Evolutionary conservation across 768 basidiomycete species (phyloP).

Genomic region (Russula vinacea): DNA sequence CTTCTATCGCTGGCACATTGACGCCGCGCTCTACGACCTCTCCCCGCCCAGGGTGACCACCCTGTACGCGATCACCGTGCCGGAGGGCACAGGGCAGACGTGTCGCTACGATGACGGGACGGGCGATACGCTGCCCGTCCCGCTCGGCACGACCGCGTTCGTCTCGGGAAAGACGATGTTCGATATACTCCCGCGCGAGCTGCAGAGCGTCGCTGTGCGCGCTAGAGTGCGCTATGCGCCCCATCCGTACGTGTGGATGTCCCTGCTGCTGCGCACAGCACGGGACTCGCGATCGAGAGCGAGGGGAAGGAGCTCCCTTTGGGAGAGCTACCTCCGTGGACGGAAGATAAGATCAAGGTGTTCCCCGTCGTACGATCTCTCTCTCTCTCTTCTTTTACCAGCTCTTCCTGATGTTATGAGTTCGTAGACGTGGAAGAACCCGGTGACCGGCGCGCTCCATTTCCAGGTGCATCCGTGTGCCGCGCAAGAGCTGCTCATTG

Average conservation of each 20-base stretch:
- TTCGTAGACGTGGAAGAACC: constrained; percentile 84
- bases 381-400: neutral
- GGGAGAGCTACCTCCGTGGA: constrained; percentile 77
- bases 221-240: constrained; percentile 72
- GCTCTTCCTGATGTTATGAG: neutral
- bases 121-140: constrained; percentile 73
- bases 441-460: constrained; percentile 75
- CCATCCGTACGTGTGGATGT: constrained; percentile 89
- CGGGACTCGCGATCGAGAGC: constrained; percentile 74
- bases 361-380: constrained; percentile 54
- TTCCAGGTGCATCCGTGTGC: constrained; percentile 91
- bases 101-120: constrained; percentile 82
- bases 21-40: constrained; percentile 76
- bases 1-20: constrained; percentile 90
- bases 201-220: constrained; percentile 77
- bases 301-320: constrained; percentile 67
- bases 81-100: constrained; percentile 57
- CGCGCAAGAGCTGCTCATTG: constrained; percentile 60
- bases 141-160: constrained; percentile 83
- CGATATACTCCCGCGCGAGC: constrained; percentile 59
- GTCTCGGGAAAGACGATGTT: constrained; percentile 79
- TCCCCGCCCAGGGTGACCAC: constrained; percentile 80
- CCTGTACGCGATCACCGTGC: constrained; percentile 70
- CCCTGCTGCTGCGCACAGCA: constrained; percentile 65
- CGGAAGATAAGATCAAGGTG: constrained; percentile 67